Conservation (phyloP, 306 rosid species). For the Prunus armeniaca region DNA sequence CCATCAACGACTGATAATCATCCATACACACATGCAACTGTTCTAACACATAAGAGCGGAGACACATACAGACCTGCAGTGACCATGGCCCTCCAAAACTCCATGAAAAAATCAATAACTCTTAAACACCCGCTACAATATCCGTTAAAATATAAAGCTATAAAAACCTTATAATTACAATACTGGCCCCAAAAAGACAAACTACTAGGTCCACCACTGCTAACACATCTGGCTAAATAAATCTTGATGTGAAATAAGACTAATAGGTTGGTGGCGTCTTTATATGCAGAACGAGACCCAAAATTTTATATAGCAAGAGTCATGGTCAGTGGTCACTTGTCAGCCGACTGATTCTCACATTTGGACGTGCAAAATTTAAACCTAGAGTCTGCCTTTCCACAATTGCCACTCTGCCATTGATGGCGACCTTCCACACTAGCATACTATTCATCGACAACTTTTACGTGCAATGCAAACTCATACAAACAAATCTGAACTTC, state of each 20-base stretch:
- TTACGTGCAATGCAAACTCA: neutral
- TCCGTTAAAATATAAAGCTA: too few relatives aligned
- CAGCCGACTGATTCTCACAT: neutral
- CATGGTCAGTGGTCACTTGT: neutral
- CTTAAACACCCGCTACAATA: too few relatives aligned
- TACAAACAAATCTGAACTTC: neutral
- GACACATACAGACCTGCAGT: too few relatives aligned
- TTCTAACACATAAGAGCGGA: too few relatives aligned
- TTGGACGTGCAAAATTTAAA: conserved; percentile 1
- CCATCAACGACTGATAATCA: too few relatives aligned
- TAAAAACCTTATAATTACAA: too few relatives aligned
- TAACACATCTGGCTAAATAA: too few relatives aligned
- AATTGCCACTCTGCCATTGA: neutral
- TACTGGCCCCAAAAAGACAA: too few relatives aligned
- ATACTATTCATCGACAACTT: neutral
- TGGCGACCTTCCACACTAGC: neutral
- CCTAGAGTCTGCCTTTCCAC: neutral
- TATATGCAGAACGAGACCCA: neutral
- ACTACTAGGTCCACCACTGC: too few relatives aligned
- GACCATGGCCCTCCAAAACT: rapidly evolving
- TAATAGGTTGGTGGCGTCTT: neutral
- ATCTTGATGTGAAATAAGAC: too few relatives aligned
- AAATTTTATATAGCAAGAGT: neutral
- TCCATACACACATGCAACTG: too few relatives aligned
- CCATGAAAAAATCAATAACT: too few relatives aligned